Percentiles rank a stretch among this genome's conserved stretches.
Conservation (phyloP, 768 basidiomycete genomes). For the Kwoniella sp. region DNA sequence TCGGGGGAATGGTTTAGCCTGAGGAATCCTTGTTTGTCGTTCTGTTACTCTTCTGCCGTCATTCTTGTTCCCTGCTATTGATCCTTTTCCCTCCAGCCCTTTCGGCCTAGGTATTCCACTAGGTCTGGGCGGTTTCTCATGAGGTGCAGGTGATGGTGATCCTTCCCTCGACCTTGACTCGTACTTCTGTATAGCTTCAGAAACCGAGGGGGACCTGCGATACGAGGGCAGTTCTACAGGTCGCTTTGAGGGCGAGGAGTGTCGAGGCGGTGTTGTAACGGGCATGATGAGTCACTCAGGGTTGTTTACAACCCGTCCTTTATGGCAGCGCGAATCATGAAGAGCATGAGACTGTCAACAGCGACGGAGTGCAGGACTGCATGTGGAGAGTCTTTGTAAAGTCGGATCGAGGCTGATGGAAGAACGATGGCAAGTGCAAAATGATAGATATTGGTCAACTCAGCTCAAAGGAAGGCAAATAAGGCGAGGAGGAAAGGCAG, state of each 20-base stretch:
- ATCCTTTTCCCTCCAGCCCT: not conserved
- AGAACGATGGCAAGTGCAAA: no score
- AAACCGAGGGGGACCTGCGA: constrained; percentile 18
- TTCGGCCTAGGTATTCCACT: constrained; percentile 9
- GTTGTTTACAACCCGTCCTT: not conserved
- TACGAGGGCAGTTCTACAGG: constrained; percentile 3
- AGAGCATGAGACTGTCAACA: not conserved
- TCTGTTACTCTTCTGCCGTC: not conserved
- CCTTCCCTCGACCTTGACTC: constrained; percentile 5
- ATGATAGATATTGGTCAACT: not conserved
- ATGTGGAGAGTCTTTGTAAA: not conserved
- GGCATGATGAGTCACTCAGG: constrained; percentile 5
- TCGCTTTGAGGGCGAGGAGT: constrained; percentile 3
- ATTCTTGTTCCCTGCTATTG: not conserved
- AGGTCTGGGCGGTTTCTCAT: constrained; percentile 1
- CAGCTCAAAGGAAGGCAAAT: not conserved
- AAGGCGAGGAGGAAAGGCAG: not conserved
- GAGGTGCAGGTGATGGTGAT: not conserved
- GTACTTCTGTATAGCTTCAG: constrained; percentile 20
- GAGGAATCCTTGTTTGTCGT: not conserved
- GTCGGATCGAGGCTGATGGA: not conserved
- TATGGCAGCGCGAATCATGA: not conserved
- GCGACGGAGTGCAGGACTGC: not conserved
- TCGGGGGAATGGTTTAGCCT: constrained; percentile 10
- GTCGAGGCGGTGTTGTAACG: constrained; percentile 4